Conservation (phyloP, 495 filamentous ascomycete species). For the Podospora fimiseda region DNA sequence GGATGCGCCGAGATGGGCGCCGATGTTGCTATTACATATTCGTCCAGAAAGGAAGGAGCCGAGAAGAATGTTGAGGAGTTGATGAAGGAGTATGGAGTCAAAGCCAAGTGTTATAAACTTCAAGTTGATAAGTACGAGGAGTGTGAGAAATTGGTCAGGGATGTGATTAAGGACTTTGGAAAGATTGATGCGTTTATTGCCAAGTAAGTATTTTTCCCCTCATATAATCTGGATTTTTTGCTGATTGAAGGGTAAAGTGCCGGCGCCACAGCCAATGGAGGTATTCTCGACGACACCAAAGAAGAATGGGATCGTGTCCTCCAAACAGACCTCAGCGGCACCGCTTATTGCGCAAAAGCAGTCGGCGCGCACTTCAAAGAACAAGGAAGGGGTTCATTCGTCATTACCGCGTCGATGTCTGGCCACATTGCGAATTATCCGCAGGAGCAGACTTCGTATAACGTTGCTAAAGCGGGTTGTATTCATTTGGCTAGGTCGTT, state of each 20-base stretch:
- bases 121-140: conserved; percentile 55
- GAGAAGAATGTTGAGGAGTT: conserved; percentile 53
- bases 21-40: conserved; percentile 43
- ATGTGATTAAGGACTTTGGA: conserved; percentile 51
- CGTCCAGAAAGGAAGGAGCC: conserved; percentile 44
- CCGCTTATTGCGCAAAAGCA: conserved; percentile 58
- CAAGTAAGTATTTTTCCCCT: conserved; percentile 32
- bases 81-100: conserved; percentile 43
- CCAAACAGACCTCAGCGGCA: conserved; percentile 59
- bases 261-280: conserved; percentile 38
- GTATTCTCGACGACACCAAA: conserved; percentile 35
- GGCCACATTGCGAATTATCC: conserved; percentile 74
- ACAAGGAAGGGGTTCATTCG: conserved; percentile 38
- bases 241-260: conserved; percentile 34
- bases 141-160: conserved; percentile 47
- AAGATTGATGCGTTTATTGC: conserved; percentile 44
- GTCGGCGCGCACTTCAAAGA: conserved; percentile 54
- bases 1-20: conserved; percentile 48
- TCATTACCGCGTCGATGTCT: conserved; percentile 60
- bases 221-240: background rate
- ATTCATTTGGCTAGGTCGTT: conserved; percentile 48
- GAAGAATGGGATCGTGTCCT: conserved; percentile 48
- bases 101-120: conserved; percentile 58
- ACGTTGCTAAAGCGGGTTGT: conserved; percentile 63
- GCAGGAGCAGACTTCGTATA: conserved; percentile 73